These are phyloP conservation scores for sweet orange (Citrus sinensis) DNA, from an alignment of 345 rosid genomes.

Conservation along the genomic window DNA sequence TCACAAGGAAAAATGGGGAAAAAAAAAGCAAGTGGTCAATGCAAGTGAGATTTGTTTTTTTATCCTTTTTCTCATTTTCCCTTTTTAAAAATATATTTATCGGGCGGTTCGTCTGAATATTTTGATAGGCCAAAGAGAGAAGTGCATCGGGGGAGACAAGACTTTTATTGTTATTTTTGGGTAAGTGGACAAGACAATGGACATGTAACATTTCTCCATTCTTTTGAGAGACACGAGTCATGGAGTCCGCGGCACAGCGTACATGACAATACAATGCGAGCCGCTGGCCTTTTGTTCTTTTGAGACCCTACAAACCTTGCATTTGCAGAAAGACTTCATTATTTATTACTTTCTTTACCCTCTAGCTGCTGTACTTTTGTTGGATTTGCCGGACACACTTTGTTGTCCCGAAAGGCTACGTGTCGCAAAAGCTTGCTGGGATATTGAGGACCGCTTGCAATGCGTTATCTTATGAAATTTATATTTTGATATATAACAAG, in stretches of 20 bases:
- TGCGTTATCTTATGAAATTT: too few species aligned
- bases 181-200: too few species aligned
- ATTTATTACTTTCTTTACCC: neutral
- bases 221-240: neutral
- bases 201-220: neutral
- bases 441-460: too few species aligned
- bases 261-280: too few species aligned
- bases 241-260: too few species aligned
- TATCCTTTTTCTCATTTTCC: too few species aligned
- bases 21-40: neutral
- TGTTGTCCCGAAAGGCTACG: neutral
- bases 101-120: neutral
- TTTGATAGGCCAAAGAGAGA: neutral
- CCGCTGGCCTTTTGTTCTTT: too few species aligned
- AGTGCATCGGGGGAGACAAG: neutral
- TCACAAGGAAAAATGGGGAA: neutral
- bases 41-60: neutral
- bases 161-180: neutral
- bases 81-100: neutral
- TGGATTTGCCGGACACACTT: neutral
- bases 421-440: neutral
- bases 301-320: too few species aligned
- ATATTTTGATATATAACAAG: too few species aligned
- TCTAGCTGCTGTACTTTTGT: neutral
- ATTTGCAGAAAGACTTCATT: too few species aligned